Percentiles rank a stretch among this genome's conserved stretches.
Evolutionary conservation across 768 basidiomycete genomes (phyloP).

Genomic region (Agrocybe praecox): DNA sequence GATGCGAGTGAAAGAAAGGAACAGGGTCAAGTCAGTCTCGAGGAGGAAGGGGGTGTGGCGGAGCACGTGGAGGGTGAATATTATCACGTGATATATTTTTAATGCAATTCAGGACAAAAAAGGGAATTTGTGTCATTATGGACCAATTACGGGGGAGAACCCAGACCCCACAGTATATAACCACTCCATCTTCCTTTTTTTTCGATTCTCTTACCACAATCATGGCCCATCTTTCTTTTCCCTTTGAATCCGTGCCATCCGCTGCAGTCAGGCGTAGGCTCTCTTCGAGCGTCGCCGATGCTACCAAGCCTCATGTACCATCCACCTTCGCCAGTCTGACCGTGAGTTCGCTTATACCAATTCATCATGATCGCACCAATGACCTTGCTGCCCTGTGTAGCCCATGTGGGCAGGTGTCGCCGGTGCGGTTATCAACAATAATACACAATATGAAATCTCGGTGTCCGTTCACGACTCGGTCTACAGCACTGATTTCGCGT

Average conservation of each 20-base stretch:
- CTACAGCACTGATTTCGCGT: constrained; percentile 80
- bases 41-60: not conserved
- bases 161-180: constrained; percentile 30
- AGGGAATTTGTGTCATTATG: constrained; percentile 1
- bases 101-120: constrained; percentile 4
- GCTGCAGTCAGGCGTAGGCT: constrained; percentile 67
- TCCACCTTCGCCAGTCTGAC: constrained; percentile 65
- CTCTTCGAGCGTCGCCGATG: constrained; percentile 48
- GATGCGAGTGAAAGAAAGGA: constrained; percentile 6
- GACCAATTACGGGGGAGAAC: constrained; percentile 25
- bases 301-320: constrained; percentile 53
- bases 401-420: constrained; percentile 90
- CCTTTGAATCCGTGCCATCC: constrained; percentile 69
- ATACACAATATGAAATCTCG: constrained; percentile 67
- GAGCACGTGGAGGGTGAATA: not conserved
- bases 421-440: constrained; percentile 60
- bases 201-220: constrained; percentile 29
- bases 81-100: not conserved
- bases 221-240: constrained; percentile 52
- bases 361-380: constrained; percentile 19
- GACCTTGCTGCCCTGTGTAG: constrained; percentile 37
- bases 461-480: constrained; percentile 85
- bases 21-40: not conserved
- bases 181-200: constrained; percentile 16
- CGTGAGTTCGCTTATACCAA: constrained; percentile 41